A percentile compares a stretch with the other conserved stretches of the same genome.
Conservation (phyloP, 306 rosid species). For the Corylus heterophylla region DNA sequence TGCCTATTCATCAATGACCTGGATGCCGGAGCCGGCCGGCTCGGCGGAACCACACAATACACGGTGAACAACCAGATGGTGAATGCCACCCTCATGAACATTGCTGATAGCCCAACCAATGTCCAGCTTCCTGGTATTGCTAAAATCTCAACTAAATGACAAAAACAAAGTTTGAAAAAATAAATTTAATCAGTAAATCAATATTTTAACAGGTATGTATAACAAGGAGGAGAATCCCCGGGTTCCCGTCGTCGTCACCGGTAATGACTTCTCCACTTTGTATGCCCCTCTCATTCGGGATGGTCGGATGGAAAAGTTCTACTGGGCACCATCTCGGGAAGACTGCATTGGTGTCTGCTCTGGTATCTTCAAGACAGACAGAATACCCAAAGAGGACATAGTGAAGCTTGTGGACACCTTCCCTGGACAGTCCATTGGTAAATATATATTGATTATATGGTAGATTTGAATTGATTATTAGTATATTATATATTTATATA, state of each 20-base stretch:
- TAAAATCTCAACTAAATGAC: too few relatives aligned
- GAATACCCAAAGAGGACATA: constrained; percentile 44
- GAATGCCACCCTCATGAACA: constrained; percentile 82
- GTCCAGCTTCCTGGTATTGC: constrained; percentile 73
- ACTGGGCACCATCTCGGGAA: constrained; percentile 80
- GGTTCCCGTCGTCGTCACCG: constrained; percentile 66
- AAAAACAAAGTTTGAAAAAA: too few relatives aligned
- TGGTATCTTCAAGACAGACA: constrained; percentile 58
- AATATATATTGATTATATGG: constrained; percentile 4
- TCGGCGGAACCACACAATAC: constrained; percentile 76
- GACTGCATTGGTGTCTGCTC: constrained; percentile 69
- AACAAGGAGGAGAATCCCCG: constrained; percentile 76
- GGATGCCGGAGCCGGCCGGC: constrained; percentile 81
- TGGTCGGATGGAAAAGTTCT: constrained; percentile 84
- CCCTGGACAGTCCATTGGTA: constrained; percentile 77
- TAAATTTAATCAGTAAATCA: too few relatives aligned
- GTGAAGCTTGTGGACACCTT: constrained; percentile 69
- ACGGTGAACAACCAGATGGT: constrained; percentile 86
- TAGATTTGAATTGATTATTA: not conserved
- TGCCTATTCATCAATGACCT: constrained; percentile 81
- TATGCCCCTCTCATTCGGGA: constrained; percentile 84
- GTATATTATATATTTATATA: too few relatives aligned
- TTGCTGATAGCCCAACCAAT: constrained; percentile 73
- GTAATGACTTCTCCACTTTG: constrained; percentile 76
- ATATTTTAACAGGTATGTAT: constrained; percentile 42